Percentiles rank a stretch among this genome's conserved stretches.
phyloP scores from a whole-genome alignment of 2,329 filamentous ascomycete species.

The Mollisiaceae sp. region DNA sequence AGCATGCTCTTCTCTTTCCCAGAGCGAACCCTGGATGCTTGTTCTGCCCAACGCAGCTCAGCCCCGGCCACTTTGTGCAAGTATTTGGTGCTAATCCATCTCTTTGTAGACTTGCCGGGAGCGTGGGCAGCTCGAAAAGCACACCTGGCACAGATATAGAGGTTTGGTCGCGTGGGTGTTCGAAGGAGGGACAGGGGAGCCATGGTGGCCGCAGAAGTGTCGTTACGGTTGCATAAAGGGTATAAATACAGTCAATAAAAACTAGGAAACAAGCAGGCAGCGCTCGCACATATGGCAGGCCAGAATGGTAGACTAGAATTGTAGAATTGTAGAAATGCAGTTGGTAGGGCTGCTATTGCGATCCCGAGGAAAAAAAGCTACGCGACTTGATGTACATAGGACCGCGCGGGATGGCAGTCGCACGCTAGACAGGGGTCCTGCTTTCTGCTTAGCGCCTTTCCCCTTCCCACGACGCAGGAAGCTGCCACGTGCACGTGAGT shows the following conservation, averaged over 20 bases:
- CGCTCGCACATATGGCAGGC: background rate
- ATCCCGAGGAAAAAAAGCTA: background rate
- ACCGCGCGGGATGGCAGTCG: too few relatives aligned
- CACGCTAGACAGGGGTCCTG: background rate
- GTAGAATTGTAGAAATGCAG: background rate
- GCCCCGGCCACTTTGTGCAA: slow-evolving; percentile 43
- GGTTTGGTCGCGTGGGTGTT: slow-evolving; percentile 30
- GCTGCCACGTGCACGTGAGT: slow-evolving; percentile 11
- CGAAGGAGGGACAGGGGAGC: slow-evolving; percentile 37
- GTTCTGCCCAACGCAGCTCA: slow-evolving; percentile 51
- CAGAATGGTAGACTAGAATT: background rate
- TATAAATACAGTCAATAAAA: background rate
- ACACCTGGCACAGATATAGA: slow-evolving; percentile 41
- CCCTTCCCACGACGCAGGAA: background rate
- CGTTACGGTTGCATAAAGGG: background rate
- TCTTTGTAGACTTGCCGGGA: slow-evolving; percentile 24
- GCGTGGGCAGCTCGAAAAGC: slow-evolving; percentile 33
- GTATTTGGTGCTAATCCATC: slow-evolving; percentile 43
- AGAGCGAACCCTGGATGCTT: slow-evolving; percentile 52
- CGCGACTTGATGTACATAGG: too few relatives aligned
- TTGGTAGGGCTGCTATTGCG: background rate
- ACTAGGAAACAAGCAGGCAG: background rate
- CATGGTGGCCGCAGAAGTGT: slow-evolving; percentile 33
- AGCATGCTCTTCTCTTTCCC: slow-evolving; percentile 62
- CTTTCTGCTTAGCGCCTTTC: background rate